These are phyloP conservation scores for Candida pseudoglaebosa DNA, from an alignment of 805 yeast species.

Conservation along the genomic window DNA sequence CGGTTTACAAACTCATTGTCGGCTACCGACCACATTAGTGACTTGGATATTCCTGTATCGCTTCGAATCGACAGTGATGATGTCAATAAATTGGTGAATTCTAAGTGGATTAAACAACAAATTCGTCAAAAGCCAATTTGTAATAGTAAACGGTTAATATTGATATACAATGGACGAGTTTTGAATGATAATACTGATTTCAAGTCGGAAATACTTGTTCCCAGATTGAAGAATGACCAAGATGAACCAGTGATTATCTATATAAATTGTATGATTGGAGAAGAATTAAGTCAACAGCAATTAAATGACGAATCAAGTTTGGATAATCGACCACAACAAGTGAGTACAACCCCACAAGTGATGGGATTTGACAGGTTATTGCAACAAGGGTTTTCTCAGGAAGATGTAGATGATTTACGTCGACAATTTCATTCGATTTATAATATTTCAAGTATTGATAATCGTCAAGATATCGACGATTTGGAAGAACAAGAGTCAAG, in stretches of 20 bases:
- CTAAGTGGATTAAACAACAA: conserved; percentile 26
- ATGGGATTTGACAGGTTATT: conserved; percentile 83
- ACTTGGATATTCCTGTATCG: conserved; percentile 26
- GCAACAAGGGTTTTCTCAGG: conserved; percentile 77
- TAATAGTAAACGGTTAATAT: conserved; percentile 49
- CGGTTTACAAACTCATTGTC: conserved; percentile 28
- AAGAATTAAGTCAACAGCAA: conserved; percentile 50
- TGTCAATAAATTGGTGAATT: conserved; percentile 25
- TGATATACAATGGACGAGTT: conserved; percentile 68
- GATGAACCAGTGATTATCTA: conserved; percentile 38
- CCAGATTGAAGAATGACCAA: conserved; percentile 11
- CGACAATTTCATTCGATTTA: conserved; percentile 70
- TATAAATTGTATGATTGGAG: conserved; percentile 80
- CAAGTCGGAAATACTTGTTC: conserved; percentile 43
- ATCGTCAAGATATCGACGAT: conserved; percentile 24
- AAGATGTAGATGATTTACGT: conserved; percentile 69
- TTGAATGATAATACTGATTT: conserved; percentile 55
- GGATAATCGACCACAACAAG: conserved; percentile 48
- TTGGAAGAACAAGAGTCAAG: conserved; percentile 41
- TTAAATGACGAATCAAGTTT: conserved; percentile 55
- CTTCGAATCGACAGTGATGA: conserved; percentile 27
- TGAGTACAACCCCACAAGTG: conserved; percentile 64
- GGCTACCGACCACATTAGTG: conserved; percentile 16
- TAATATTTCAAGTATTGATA: conserved; percentile 37
- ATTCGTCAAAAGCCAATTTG: conserved; percentile 24